Conservation (phyloP, 768 basidiomycete genomes). For the Psilocybe azurescens region DNA sequence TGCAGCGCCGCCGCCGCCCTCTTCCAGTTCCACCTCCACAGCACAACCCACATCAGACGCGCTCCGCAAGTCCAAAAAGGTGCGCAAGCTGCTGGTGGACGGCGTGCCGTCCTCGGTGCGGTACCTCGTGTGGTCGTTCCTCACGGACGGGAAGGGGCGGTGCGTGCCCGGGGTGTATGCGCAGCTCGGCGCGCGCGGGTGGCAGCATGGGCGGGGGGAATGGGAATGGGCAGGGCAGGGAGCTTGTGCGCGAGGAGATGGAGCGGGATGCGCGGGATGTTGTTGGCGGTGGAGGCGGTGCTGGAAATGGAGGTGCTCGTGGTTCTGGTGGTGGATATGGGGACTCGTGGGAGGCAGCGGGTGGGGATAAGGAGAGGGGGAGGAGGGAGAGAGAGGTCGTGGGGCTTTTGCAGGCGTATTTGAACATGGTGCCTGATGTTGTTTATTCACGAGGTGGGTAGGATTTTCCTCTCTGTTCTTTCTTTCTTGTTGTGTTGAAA, state of each 20-base stretch:
- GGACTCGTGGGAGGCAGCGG: not conserved
- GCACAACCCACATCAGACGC: too few relatives aligned
- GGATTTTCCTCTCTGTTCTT: not conserved
- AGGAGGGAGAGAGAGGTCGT: slow-evolving; percentile 35
- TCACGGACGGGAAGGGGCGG: slow-evolving; percentile 78
- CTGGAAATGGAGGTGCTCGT: not conserved
- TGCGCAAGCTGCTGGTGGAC: slow-evolving; percentile 74
- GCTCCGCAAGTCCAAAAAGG: slow-evolving; percentile 75
- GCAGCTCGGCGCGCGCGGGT: slow-evolving; percentile 50
- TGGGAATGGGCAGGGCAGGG: slow-evolving; percentile 45
- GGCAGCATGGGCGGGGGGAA: slow-evolving; percentile 38
- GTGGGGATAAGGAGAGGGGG: not conserved
- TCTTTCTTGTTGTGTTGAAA: not conserved
- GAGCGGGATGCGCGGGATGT: slow-evolving; percentile 59
- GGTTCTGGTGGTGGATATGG: not conserved
- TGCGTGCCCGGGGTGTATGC: slow-evolving; percentile 72
- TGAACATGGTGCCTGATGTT: slow-evolving; percentile 87
- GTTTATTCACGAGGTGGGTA: slow-evolving; percentile 65
- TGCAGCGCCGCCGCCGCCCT: too few relatives aligned
- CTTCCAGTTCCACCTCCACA: too few relatives aligned
- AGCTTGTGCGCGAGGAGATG: slow-evolving; percentile 41
- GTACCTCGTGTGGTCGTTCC: slow-evolving; percentile 83
- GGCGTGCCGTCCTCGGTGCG: slow-evolving; percentile 84
- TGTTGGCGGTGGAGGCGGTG: not conserved
- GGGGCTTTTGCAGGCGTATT: slow-evolving; percentile 71